Conservation (phyloP, 331 rosid genomes). For the Rhamnella rubrinervis region DNA sequence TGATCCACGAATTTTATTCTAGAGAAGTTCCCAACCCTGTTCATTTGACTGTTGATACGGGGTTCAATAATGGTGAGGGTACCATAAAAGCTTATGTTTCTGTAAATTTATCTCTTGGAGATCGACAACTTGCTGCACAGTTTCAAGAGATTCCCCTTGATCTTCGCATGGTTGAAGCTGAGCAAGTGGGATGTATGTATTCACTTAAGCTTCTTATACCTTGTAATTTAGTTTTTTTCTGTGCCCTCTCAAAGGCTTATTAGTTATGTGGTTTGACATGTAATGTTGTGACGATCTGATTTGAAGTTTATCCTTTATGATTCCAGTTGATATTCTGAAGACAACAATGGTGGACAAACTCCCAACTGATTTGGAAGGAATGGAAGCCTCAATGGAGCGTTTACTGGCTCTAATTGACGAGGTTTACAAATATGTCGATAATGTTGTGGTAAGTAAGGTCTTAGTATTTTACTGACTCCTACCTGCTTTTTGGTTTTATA, state of each 20-base stretch:
- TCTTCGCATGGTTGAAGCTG: conserved; percentile 93
- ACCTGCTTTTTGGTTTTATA: neutral
- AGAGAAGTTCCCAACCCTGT: conserved; percentile 84
- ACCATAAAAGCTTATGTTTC: conserved; percentile 72
- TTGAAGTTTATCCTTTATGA: conserved; percentile 8
- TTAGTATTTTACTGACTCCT: neutral
- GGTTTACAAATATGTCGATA: conserved; percentile 83
- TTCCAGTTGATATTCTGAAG: conserved; percentile 79
- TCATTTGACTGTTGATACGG: conserved; percentile 93
- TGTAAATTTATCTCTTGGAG: conserved; percentile 75
- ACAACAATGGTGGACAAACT: conserved; percentile 74
- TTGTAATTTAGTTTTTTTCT: neutral
- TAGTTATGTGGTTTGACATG: conserved; percentile 6
- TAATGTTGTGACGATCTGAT: conserved; percentile 3
- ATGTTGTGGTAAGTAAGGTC: conserved; percentile 57
- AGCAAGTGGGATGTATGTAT: conserved; percentile 83
- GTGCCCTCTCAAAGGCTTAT: neutral
- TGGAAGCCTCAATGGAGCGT: conserved; percentile 94
- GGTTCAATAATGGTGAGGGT: conserved; percentile 65
- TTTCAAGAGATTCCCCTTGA: conserved; percentile 92
- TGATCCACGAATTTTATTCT: conserved; percentile 93
- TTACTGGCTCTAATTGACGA: conserved; percentile 80
- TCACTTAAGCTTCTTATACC: neutral
- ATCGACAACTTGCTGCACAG: conserved; percentile 88
- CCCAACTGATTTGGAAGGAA: conserved; percentile 95